These are phyloP conservation scores for Populus tomentosa DNA, from an alignment of 441 rosid species.

Conservation along the genomic window DNA sequence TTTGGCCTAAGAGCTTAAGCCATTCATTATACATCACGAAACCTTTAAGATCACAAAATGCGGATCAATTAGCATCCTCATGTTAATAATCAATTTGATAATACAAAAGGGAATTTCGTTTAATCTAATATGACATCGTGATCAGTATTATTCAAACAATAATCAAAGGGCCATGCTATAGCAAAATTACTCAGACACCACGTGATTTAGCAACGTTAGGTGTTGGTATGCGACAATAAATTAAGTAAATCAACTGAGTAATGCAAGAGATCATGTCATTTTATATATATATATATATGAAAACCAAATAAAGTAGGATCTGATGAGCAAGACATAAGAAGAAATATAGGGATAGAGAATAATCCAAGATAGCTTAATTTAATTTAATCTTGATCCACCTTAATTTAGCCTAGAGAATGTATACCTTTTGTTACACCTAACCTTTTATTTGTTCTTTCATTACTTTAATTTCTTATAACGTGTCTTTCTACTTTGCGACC, in stretches of 20 bases:
- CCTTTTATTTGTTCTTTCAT: background rate
- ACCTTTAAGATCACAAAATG: background rate
- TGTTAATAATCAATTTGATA: too few relatives aligned
- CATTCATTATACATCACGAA: background rate
- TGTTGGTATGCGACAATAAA: background rate
- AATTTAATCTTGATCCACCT: background rate
- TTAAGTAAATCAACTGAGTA: background rate
- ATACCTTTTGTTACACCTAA: background rate
- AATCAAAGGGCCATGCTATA: background rate
- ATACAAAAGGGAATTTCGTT: background rate
- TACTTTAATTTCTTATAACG: slow-evolving; percentile 1
- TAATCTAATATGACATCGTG: too few relatives aligned
- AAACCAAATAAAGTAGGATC: background rate
- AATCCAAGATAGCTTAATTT: background rate
- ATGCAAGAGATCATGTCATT: background rate
- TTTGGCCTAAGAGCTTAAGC: background rate
- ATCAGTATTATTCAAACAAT: background rate
- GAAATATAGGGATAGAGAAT: background rate
- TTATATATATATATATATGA: background rate
- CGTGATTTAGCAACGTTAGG: background rate
- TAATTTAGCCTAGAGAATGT: background rate
- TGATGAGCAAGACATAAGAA: background rate
- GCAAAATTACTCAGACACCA: background rate
- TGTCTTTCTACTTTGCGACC: slow-evolving; percentile 24
- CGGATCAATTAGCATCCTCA: background rate